A percentile compares a stretch with the other conserved stretches of the same genome.
Conservation (phyloP, 2,329 filamentous ascomycete genomes). For the Conoideocrella luteorostrata region DNA sequence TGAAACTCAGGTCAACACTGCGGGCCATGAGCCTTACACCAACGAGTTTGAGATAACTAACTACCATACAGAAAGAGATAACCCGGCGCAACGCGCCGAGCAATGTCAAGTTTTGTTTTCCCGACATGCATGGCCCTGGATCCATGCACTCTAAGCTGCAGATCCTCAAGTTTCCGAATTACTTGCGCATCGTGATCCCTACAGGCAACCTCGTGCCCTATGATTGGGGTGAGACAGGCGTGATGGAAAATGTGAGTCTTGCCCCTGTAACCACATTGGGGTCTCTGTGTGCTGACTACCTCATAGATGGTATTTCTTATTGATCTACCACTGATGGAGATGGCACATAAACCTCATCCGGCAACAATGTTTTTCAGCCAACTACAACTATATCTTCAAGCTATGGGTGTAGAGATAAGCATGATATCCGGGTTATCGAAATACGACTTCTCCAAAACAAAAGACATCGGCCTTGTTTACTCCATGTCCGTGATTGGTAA, state of each 20-base stretch:
- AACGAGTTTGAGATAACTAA: slow-evolving; percentile 11
- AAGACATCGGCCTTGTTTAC: slow-evolving; percentile 72
- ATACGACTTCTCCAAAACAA: slow-evolving; percentile 77
- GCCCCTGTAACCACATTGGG: neutral
- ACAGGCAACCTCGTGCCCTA: slow-evolving; percentile 79
- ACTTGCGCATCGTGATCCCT: slow-evolving; percentile 76
- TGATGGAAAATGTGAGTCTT: slow-evolving; percentile 71
- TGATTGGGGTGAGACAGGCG: slow-evolving; percentile 82
- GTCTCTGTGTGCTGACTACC: neutral
- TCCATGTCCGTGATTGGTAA: slow-evolving; percentile 57
- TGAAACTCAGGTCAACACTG: slow-evolving; percentile 44
- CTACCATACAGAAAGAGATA: slow-evolving; percentile 31
- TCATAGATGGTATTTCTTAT: slow-evolving; percentile 82
- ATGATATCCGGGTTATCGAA: slow-evolving; percentile 62
- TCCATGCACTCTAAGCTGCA: slow-evolving; percentile 95
- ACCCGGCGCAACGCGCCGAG: slow-evolving; percentile 43
- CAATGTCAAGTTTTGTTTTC: slow-evolving; percentile 71
- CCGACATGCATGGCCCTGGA: slow-evolving; percentile 65
- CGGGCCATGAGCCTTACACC: neutral
- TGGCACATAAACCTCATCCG: slow-evolving; percentile 20
- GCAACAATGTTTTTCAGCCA: slow-evolving; percentile 58
- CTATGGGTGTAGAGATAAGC: slow-evolving; percentile 56
- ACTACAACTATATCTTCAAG: slow-evolving; percentile 62
- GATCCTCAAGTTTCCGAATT: slow-evolving; percentile 68
- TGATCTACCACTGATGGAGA: slow-evolving; percentile 65